phyloP scores from a whole-genome alignment of 1,284 basidiomycete genomes.

The Leccinum subfulvum region DNA sequence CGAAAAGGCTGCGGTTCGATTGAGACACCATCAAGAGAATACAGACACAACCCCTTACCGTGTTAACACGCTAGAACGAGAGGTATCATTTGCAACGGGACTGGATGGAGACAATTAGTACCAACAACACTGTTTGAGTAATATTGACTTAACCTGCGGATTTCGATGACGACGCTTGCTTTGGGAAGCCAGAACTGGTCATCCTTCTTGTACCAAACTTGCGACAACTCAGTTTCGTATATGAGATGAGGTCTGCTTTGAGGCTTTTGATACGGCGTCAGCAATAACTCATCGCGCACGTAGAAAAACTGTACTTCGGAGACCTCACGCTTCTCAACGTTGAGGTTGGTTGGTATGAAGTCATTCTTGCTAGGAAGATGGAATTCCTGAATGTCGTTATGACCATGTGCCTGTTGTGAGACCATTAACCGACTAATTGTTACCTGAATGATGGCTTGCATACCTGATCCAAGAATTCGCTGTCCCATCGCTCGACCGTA shows the following conservation, averaged over 20 bases:
- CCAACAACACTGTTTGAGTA: background rate
- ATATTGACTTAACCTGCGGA: slow-evolving; percentile 55
- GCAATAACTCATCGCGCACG: background rate
- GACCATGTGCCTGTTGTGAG: slow-evolving; percentile 45
- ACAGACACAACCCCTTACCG: slow-evolving; percentile 40
- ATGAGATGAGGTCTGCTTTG: slow-evolving; percentile 75
- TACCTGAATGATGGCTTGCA: slow-evolving; percentile 13
- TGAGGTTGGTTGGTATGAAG: slow-evolving; percentile 87
- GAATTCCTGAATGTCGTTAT: slow-evolving; percentile 68
- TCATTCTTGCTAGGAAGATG: slow-evolving; percentile 83
- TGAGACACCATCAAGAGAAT: slow-evolving; percentile 3
- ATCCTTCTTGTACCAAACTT: slow-evolving; percentile 95
- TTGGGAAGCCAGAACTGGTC: slow-evolving; percentile 94
- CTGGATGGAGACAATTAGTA: slow-evolving; percentile 35
- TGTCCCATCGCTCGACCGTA: slow-evolving; percentile 64
- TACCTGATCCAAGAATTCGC: slow-evolving; percentile 65
- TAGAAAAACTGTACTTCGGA: slow-evolving; percentile 45
- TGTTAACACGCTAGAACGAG: slow-evolving; percentile 62
- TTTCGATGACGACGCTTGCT: slow-evolving; percentile 69
- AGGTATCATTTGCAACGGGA: slow-evolving; percentile 52
- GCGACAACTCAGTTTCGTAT: slow-evolving; percentile 65
- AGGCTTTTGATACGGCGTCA: slow-evolving; percentile 46
- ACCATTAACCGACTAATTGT: slow-evolving; percentile 7
- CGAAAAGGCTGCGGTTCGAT: slow-evolving; percentile 60
- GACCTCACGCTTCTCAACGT: slow-evolving; percentile 74